Evolutionary conservation across 164 flowering plant genomes (phyloP).

Genomic region (Stephania cephalantha): DNA sequence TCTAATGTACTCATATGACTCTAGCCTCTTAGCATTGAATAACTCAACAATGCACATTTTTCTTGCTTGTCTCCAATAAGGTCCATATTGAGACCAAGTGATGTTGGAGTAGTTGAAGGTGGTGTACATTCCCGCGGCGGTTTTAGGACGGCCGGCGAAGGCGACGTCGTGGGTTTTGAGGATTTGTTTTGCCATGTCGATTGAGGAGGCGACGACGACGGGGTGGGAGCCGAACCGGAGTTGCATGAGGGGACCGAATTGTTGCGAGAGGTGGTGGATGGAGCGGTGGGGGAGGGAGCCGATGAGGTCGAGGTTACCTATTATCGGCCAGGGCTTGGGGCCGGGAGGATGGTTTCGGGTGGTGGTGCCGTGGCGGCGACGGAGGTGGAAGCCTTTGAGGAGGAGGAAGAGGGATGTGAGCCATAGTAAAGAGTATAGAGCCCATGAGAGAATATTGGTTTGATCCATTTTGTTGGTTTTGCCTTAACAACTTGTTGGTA

Average conservation of each 20-base stretch:
- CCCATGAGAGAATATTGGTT: constrained; percentile 1
- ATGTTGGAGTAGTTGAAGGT: constrained; percentile 21
- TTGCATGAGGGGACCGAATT: constrained; percentile 32
- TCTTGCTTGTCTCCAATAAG: constrained; percentile 31
- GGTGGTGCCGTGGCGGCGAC: neutral
- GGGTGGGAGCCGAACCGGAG: constrained; percentile 26
- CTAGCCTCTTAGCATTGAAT: constrained; percentile 27
- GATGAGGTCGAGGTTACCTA: constrained; percentile 28
- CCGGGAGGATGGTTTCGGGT: constrained; percentile 28
- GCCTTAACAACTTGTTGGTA: too few relatives aligned
- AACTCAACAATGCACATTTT: constrained; percentile 25
- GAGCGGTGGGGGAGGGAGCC: constrained; percentile 30
- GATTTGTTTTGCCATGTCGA: constrained; percentile 30
- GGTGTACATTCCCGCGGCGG: constrained; percentile 25
- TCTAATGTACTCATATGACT: constrained; percentile 26
- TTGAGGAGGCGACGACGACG: constrained; percentile 28
- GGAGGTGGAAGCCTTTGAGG: constrained; percentile 4
- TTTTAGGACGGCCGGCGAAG: constrained; percentile 29
- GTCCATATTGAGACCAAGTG: constrained; percentile 26
- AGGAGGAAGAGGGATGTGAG: constrained; percentile 6
- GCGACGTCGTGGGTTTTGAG: constrained; percentile 24
- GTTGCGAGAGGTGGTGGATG: constrained; percentile 19
- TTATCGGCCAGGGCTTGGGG: constrained; percentile 31
- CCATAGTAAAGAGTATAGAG: neutral
- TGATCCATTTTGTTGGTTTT: neutral